Evolutionary conservation across 2,329 filamentous ascomycete species (phyloP).

Genomic region (Falciphora oryzae): DNA sequence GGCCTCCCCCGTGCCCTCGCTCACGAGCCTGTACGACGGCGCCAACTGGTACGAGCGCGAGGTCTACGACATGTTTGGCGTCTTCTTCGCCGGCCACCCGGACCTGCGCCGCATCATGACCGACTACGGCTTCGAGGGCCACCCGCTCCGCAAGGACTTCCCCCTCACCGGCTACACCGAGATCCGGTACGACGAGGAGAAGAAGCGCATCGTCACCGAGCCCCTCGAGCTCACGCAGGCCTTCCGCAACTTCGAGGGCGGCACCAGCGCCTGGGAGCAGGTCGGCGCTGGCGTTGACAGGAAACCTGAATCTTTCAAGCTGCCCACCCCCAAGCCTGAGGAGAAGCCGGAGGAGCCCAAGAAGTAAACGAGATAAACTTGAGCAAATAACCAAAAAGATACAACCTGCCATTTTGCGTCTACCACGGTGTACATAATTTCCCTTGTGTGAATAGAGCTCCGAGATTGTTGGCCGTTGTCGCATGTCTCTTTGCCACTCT

Average conservation of each 20-base stretch:
- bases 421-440: constrained; percentile 25
- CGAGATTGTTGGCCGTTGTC: neutral
- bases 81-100: constrained; percentile 93
- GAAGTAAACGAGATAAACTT: constrained; percentile 57
- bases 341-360: constrained; percentile 85
- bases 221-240: constrained; percentile 96
- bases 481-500: neutral
- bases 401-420: neutral
- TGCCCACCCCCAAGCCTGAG: constrained; percentile 93
- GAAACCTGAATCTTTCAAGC: constrained; percentile 84
- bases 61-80: constrained; percentile 94
- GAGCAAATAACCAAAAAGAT: neutral
- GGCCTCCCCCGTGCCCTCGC: constrained; percentile 83
- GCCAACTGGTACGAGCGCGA: constrained; percentile 99
- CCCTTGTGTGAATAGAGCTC: constrained; percentile 9
- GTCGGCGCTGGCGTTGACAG: constrained; percentile 64
- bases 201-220: constrained; percentile 96
- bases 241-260: constrained; percentile 96
- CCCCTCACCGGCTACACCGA: constrained; percentile 97
- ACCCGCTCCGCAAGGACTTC: constrained; percentile 96
- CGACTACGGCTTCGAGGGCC: constrained; percentile 97
- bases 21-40: constrained; percentile 82
- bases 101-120: constrained; percentile 98
- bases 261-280: constrained; percentile 65
- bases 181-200: constrained; percentile 97